A percentile compares a stretch with the other conserved stretches of the same genome.
Conservation (phyloP, 331 rosid genomes). For the Malus hybrid region DNA sequence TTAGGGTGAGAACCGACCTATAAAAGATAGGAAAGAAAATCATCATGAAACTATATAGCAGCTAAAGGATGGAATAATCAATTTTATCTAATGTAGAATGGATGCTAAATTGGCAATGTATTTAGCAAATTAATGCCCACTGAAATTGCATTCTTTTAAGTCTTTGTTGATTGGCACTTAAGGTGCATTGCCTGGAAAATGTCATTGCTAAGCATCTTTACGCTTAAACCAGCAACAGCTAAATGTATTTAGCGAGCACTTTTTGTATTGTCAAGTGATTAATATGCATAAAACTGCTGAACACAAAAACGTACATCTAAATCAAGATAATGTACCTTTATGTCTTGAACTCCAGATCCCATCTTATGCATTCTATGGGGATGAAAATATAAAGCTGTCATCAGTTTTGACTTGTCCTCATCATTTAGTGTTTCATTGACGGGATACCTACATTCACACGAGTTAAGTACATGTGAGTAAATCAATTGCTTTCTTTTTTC, state of each 20-base stretch:
- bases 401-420: constrained; percentile 42
- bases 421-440: constrained; percentile 48
- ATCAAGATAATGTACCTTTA: constrained; percentile 44
- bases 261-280: neutral
- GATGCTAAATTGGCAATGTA: no score
- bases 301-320: neutral
- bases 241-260: neutral
- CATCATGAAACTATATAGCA: neutral
- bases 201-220: neutral
- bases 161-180: neutral
- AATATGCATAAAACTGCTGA: neutral
- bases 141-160: neutral
- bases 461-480: neutral
- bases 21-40: neutral
- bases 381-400: constrained; percentile 62
- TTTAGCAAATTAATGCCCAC: no score
- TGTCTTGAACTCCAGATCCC: constrained; percentile 51
- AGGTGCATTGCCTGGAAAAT: neutral
- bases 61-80: no score
- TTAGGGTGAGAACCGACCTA: constrained; percentile 68
- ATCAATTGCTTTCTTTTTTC: neutral
- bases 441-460: constrained; percentile 47
- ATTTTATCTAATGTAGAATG: no score
- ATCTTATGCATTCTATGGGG: constrained; percentile 51
- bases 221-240: neutral